phyloP scores from a whole-genome alignment of 83 land plant species.

The Picea abies region DNA sequence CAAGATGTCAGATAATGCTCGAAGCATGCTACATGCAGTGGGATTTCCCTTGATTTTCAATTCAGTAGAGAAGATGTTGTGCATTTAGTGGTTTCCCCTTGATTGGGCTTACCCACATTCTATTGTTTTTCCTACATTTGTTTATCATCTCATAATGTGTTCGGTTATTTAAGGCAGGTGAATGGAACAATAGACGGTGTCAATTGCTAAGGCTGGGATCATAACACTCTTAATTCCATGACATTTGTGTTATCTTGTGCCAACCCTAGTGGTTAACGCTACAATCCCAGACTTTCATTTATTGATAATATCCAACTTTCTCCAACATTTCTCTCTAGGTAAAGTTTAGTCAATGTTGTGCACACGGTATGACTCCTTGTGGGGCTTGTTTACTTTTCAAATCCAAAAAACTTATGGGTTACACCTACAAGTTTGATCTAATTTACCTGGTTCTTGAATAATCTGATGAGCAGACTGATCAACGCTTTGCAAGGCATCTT shows the following conservation, averaged over 20 bases:
- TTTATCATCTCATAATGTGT: not conserved
- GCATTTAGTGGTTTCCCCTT: not conserved
- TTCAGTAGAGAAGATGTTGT: not conserved
- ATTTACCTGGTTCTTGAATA: conserved; percentile 93
- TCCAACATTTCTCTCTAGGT: conserved; percentile 92
- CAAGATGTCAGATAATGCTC: conserved; percentile 95
- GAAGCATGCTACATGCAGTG: conserved; percentile 99
- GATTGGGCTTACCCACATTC: not conserved
- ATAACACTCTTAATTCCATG: conserved; percentile 92
- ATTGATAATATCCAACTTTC: conserved; percentile 97
- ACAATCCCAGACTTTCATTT: conserved; percentile 90
- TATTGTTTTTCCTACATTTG: not conserved
- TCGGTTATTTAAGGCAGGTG: conserved; percentile 42
- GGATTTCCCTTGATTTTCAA: not conserved
- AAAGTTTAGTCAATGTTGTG: not conserved
- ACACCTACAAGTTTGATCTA: conserved; percentile 76
- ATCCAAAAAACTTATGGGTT: not conserved
- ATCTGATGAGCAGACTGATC: conserved; percentile 89
- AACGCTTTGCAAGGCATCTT: conserved; percentile 92
- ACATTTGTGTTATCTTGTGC: conserved; percentile 96
- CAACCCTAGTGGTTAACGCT: conserved; percentile 95
- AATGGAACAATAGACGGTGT: conserved; percentile 98
- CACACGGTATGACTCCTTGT: not conserved
- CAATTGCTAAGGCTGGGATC: conserved; percentile 95
- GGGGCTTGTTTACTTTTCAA: not conserved